Conservation (phyloP, 2,329 filamentous ascomycete species). For the Byssochlamys sp. region DNA sequence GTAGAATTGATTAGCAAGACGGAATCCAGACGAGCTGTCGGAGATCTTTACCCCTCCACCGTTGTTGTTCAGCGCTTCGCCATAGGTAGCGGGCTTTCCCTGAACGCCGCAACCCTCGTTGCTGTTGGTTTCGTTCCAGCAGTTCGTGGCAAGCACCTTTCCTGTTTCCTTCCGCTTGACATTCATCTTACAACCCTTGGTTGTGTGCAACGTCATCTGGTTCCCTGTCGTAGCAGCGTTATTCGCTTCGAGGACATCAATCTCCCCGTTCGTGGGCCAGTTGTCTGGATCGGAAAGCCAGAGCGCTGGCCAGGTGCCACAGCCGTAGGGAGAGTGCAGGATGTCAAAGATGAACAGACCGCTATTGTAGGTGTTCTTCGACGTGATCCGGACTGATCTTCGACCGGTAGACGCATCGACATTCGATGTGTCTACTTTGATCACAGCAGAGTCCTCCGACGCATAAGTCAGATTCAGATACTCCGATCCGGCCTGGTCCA, state of each 20-base stretch:
- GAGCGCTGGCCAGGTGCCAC: slow-evolving; percentile 56
- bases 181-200: slow-evolving; percentile 43
- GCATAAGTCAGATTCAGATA: slow-evolving; percentile 53
- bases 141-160: slow-evolving; percentile 34
- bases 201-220: slow-evolving; percentile 53
- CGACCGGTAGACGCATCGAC: slow-evolving; percentile 51
- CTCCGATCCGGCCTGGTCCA: slow-evolving; percentile 26
- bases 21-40: background rate
- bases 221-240: slow-evolving; percentile 49
- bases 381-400: slow-evolving; percentile 54
- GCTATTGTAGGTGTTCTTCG: slow-evolving; percentile 49
- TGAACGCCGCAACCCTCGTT: slow-evolving; percentile 52
- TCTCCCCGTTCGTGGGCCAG: slow-evolving; percentile 58
- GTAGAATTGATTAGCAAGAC: background rate
- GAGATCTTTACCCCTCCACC: slow-evolving; percentile 41
- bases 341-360: slow-evolving; percentile 62
- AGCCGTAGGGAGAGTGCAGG: slow-evolving; percentile 54
- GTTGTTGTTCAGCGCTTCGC: slow-evolving; percentile 42
- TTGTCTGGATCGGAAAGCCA: slow-evolving; percentile 54
- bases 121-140: slow-evolving; percentile 41
- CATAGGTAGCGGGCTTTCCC: slow-evolving; percentile 38
- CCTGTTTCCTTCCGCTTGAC: slow-evolving; percentile 49
- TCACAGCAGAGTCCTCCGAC: slow-evolving; percentile 42
- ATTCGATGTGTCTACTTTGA: slow-evolving; percentile 54
- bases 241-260: slow-evolving; percentile 52